These are phyloP conservation scores for Colletotrichum karsti DNA, from an alignment of 2,329 filamentous ascomycete species.

Conservation along the genomic window DNA sequence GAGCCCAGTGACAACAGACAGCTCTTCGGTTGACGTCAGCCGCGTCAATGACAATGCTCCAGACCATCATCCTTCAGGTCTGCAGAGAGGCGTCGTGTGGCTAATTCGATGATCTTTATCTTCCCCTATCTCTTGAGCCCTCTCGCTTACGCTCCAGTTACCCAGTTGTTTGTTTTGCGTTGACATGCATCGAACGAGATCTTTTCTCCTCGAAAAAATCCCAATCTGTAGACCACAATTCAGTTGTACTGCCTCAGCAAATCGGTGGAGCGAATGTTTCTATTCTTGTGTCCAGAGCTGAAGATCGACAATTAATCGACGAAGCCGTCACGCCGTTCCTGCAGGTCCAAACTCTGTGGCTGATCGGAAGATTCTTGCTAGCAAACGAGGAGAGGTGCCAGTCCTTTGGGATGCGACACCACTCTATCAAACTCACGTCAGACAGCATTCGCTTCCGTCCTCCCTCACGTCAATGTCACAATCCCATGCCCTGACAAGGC, in stretches of 20 bases:
- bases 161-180: background rate
- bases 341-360: background rate
- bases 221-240: background rate
- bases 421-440: background rate
- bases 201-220: background rate
- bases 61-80: background rate
- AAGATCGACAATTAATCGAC: constrained; percentile 13
- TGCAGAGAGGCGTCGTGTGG: background rate
- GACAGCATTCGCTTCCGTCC: background rate
- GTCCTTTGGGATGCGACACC: background rate
- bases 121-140: background rate
- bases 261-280: background rate
- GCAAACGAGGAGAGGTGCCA: background rate
- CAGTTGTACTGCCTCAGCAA: background rate
- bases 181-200: background rate
- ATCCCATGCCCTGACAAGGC: background rate
- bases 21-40: constrained; percentile 17
- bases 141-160: background rate
- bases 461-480: background rate
- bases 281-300: background rate
- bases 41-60: background rate
- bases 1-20: background rate
- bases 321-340: constrained; percentile 11
- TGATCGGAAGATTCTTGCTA: background rate
- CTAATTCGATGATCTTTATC: background rate